A percentile compares a stretch with the other conserved stretches of the same genome.
phyloP scores from a whole-genome alignment of 1,139 yeast species.

The Diutina catenulata region DNA sequence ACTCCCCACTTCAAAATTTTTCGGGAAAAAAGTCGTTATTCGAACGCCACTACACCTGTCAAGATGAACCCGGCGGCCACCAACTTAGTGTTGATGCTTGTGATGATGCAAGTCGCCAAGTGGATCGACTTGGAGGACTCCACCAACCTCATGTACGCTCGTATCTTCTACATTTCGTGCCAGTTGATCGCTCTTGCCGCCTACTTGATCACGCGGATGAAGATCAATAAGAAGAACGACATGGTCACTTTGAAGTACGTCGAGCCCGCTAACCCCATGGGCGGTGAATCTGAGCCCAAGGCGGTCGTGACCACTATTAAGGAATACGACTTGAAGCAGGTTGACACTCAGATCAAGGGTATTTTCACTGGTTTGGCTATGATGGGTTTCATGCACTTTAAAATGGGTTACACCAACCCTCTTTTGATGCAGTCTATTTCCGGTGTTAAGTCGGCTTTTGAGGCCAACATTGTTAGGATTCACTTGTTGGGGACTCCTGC shows the following conservation, averaged over 20 bases:
- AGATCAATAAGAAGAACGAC: slow-evolving; percentile 70
- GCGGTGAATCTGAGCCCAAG: slow-evolving; percentile 61
- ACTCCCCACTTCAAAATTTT: slow-evolving; percentile 4
- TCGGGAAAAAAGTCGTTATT: background rate
- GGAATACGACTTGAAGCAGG: slow-evolving; percentile 88
- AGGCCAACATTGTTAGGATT: slow-evolving; percentile 84
- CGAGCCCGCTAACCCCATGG: slow-evolving; percentile 72
- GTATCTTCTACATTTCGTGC: slow-evolving; percentile 60
- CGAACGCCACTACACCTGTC: no score
- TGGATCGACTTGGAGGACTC: slow-evolving; percentile 86
- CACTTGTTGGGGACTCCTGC: slow-evolving; percentile 81
- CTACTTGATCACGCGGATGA: slow-evolving; percentile 51
- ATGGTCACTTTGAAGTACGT: slow-evolving; percentile 86
- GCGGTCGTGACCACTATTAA: slow-evolving; percentile 83
- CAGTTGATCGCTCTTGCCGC: slow-evolving; percentile 54
- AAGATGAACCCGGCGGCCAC: slow-evolving; percentile 76
- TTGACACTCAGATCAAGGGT: slow-evolving; percentile 67
- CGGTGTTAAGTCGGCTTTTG: slow-evolving; percentile 83
- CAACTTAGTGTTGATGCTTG: slow-evolving; percentile 83
- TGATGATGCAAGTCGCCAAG: slow-evolving; percentile 94
- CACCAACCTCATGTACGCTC: slow-evolving; percentile 58
- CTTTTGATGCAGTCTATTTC: slow-evolving; percentile 89
- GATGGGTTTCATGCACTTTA: slow-evolving; percentile 98
- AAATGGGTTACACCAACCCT: slow-evolving; percentile 97
- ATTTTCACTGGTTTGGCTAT: slow-evolving; percentile 85